Evolutionary conservation across 2,329 filamentous ascomycete genomes (phyloP).

Genomic region (Fusarium metavorans): DNA sequence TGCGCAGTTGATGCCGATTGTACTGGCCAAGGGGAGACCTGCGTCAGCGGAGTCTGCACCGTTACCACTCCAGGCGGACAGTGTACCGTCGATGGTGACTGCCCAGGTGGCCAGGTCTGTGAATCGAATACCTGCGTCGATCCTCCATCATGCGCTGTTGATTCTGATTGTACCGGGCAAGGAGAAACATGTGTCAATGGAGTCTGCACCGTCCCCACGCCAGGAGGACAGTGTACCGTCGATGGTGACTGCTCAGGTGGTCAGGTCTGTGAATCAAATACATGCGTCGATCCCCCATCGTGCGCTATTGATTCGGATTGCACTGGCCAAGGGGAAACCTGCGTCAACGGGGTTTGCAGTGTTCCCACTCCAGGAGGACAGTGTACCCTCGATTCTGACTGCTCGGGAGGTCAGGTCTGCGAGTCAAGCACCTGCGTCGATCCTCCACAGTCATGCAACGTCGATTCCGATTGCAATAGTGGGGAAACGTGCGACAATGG

Average conservation of each 20-base stretch:
- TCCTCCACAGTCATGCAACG: neutral
- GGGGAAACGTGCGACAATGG: constrained; percentile 18
- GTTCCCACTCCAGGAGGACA: too few relatives aligned
- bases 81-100: too few relatives aligned
- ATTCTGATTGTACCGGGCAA: constrained; percentile 1
- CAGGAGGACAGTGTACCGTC: neutral
- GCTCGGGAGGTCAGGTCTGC: too few relatives aligned
- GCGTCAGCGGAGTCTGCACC: neutral
- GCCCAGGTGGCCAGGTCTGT: neutral
- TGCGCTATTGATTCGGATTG: constrained; percentile 12
- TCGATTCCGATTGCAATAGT: constrained; percentile 5
- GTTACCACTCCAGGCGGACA: too few relatives aligned
- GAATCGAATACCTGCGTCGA: neutral
- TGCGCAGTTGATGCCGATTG: neutral
- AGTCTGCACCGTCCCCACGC: neutral
- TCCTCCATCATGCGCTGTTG: neutral
- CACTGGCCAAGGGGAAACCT: constrained; percentile 9
- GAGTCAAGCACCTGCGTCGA: neutral
- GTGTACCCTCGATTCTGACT: too few relatives aligned
- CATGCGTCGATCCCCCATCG: neutral
- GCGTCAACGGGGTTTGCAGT: neutral
- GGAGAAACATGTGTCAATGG: constrained; percentile 19
- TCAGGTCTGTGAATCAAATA: neutral
- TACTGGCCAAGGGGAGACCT: constrained; percentile 9
- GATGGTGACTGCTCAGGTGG: neutral